Evolutionary conservation across 768 basidiomycete genomes (phyloP), one percentile per base, ranked within the genome.

Genomic region (Asterophora parasitica): DNA sequence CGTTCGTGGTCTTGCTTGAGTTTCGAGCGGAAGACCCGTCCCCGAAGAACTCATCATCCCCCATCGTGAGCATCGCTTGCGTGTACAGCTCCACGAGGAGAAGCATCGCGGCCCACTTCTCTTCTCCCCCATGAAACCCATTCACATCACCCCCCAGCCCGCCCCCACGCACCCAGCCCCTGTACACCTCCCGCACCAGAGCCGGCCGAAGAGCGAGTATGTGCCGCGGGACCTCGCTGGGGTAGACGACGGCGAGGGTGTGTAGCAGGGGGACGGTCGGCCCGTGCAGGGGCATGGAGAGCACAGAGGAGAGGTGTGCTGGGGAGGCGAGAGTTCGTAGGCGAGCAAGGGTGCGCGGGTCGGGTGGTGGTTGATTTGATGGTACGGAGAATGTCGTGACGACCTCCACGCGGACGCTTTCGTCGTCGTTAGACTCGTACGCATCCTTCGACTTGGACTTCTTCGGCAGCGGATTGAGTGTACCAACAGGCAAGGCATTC

Each of bases 1-100:
- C 23, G 23, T 23, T 23, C 23, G 23, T 6, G 23, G 23, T 23
- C 23, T 23, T 23, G 23, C 23, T 23, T 3, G 6, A 3, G 6
- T 23, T 23, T 23, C 23, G 23, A 23, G 23, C 23, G 23, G 23
- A 3, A 23, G 23, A 23, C 30, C 8, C 30, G 30, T 3, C 30
- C 8, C 30, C 30, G 60, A 96, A 96, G 70, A 98, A 98, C 62
- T 98, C 96, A 65, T 97, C 95, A 57, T 99, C 96, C 1, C 90
- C 90, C 77, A 98, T 89, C 0, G 92, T 92, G 27, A 92, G 72
- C 27, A 98, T 76, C 1, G 83, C 79, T 50, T 94, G 88, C 2
- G 82, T 76, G 64, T 96, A 95, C 9, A 96, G 64, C 42, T 94
- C 85, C 1, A 80, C 75, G 7, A 94, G 77, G 46, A 96, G 76